Base-by-base conservation (phyloP, 257 asterid species). In the Lantana camara region DNA sequence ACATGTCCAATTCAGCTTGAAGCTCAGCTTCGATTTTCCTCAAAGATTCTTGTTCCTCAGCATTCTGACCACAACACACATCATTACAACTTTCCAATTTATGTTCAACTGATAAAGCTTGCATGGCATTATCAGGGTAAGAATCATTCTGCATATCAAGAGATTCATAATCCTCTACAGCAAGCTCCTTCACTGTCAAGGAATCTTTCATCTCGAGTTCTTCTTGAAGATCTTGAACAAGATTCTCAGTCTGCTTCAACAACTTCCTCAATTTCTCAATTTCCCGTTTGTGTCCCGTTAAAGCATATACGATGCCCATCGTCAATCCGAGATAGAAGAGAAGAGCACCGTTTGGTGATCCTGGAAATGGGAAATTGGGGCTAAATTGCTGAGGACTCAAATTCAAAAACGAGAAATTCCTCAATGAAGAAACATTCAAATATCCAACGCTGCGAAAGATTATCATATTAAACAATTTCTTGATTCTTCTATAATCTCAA, bases 141-240 rank as follows among this genome's bases (percentile, higher is more conserved):
- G 59, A 21, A 48, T 77, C 80, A 65, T 72, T 57, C 20, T 65
- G 83, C 17, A 66, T 21, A 69, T 70, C 91, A 66, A 58, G 80
- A 5, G 84, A 76, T 73, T 82, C 88, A 53, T 60, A 69, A 59
- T 82, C 86, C 77, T 88, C 94, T 7, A 79, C 62, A 29, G 85
- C 75, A 60, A 93, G 85, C 80, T 88, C 99, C 74, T 84, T 84
- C 72, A 90, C 94, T 44, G 91, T 88, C 52, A 90, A 78, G 14
- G 87, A 75, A 74, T 87, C 95, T 77, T 88, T 93, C 97, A 93
- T 84, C 67, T 90, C 95, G 60, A 93, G 94, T 72, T 93, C 97
- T 47, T 93, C 99, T 15, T 90, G 99, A 64, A 93, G 80, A 83
- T 93, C 99, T 68, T 85, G 90, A 67, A 88, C 96, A 71, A 93